Percentiles rank a stretch among this genome's conserved stretches.
These are phyloP conservation scores for Umbellularia californica DNA, from an alignment of 164 flowering plant genomes.

Conservation along the genomic window DNA sequence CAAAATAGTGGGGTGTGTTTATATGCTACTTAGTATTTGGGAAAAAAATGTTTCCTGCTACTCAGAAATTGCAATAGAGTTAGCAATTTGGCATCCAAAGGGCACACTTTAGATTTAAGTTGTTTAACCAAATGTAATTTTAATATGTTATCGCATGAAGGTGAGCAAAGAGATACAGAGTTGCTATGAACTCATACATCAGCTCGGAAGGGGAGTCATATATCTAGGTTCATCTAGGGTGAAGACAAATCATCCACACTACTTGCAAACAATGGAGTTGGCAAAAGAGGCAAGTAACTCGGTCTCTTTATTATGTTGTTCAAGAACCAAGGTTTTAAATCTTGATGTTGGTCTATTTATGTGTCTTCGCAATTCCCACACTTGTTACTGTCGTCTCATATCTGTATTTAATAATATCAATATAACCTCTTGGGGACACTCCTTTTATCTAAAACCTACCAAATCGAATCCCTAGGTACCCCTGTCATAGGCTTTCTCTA, in stretches of 20 bases:
- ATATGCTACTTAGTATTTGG: no score
- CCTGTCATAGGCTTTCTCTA: no score
- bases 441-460: no score
- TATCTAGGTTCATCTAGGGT: conserved; percentile 90
- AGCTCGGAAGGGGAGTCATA: conserved; percentile 83
- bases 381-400: not conserved
- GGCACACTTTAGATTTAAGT: not conserved
- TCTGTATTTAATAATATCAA: not conserved
- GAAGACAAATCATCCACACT: conserved; percentile 67
- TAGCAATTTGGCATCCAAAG: no score
- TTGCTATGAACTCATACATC: conserved; percentile 73
- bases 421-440: no score
- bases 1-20: no score
- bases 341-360: no score
- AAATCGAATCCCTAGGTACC: no score
- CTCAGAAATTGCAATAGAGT: no score
- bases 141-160: conserved; percentile 31
- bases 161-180: conserved; percentile 66
- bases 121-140: conserved; percentile 5
- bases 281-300: conserved; percentile 59
- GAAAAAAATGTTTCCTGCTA: no score
- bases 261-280: conserved; percentile 56
- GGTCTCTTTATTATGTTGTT: not conserved
- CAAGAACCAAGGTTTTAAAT: not conserved
- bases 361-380: no score